Evolutionary conservation across 179 eudicot species (phyloP), one percentile per base, ranked within the genome.

Genomic region (Silene coronaria): DNA sequence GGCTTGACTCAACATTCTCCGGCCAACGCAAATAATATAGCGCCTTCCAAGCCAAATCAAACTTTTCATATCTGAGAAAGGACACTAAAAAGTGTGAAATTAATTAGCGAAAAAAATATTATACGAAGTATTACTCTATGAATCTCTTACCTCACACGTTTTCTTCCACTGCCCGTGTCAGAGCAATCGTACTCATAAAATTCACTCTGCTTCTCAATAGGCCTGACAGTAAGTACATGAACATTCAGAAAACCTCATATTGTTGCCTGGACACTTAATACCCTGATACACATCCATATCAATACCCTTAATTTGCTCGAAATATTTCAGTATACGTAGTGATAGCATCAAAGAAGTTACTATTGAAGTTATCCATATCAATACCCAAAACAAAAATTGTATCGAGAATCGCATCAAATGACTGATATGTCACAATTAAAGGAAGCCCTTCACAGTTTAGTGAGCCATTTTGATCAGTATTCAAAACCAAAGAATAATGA

Each of bases 111-210:
- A 46, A 62, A 62, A 53, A 16, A 57, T 24, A 71, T 23, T 73
- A 68, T 3, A n/a, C n/a, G n/a, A n/a, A n/a, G n/a, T n/a, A 16
- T 22, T 73, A 66, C 51, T 76, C 32, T 51, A 63, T 79, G 70
- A 77, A 80, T 88, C 81, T 81, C 82, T 76, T 82, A 80, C 97
- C 97, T 92, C 78, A 81, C 82, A 58, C 97, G 95, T 75, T 92
- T 92, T 76, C 85, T 83, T 72, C 83, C 80, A 78, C 74, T 79
- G 16, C 79, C 78, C 16, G 61, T 78, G 16, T 78, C 77, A 19
- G 61, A 38, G 84, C 66, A 76, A 75, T 71, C 87, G 79, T 77
- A 67, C 6, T 76, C 83, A 78, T 70, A 61, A 73, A 84, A 57
- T 53, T 82, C 87, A 71, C 69, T 73, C 77, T 65, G 55, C 58